Percentiles rank a stretch among this genome's conserved stretches.
phyloP scores from a whole-genome alignment of 768 basidiomycete genomes.

The Lentinula raphanica region DNA sequence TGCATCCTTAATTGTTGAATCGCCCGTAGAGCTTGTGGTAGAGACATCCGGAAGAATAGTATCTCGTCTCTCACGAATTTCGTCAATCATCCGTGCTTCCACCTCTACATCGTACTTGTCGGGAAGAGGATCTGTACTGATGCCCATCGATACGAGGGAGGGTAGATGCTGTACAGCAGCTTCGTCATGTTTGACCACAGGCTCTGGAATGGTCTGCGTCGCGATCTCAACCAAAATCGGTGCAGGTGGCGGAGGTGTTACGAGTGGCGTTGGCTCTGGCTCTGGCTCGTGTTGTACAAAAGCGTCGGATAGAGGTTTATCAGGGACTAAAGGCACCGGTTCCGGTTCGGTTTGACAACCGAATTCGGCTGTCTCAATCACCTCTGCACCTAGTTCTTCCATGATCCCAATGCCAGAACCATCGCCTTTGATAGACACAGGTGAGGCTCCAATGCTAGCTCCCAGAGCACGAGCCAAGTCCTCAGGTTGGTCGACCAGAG shows the following conservation, averaged over 20 bases:
- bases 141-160: conserved; percentile 24
- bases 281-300: conserved; percentile 27
- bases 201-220: conserved; percentile 46
- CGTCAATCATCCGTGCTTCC: background rate
- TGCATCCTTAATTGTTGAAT: conserved; percentile 33
- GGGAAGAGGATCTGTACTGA: conserved; percentile 33
- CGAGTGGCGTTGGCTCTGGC: conserved; percentile 13
- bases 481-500: conserved; percentile 67
- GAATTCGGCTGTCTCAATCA: conserved; percentile 49
- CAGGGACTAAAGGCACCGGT: conserved; percentile 15
- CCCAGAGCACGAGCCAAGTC: conserved; percentile 65
- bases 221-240: conserved; percentile 29
- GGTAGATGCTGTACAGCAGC: conserved; percentile 44
- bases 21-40: conserved; percentile 26
- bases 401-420: conserved; percentile 24
- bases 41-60: conserved; percentile 47
- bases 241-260: conserved; percentile 9
- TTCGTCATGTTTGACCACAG: conserved; percentile 34
- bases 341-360: conserved; percentile 62
- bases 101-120: conserved; percentile 8
- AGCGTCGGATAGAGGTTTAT: conserved; percentile 18
- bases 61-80: conserved; percentile 16
- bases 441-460: conserved; percentile 33
- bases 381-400: conserved; percentile 26
- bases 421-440: conserved; percentile 31